Evolutionary conservation across 768 basidiomycete species (phyloP), one percentile per base, ranked within the genome.

Genomic region (Candolleomyces efflorescens): DNA sequence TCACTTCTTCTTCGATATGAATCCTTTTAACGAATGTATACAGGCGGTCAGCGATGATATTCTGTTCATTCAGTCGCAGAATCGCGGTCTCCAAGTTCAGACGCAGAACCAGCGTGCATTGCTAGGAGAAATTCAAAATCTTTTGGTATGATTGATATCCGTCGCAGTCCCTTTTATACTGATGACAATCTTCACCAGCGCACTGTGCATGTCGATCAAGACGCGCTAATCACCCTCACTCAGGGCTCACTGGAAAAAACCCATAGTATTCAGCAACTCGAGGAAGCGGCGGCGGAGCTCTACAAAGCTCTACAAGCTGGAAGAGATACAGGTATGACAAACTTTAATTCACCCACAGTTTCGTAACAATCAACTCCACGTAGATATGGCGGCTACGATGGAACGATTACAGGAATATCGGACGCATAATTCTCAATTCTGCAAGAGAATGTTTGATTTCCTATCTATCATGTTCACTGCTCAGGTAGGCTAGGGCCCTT

Each of bases 331-430:
- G 93, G 94, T 92, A 60, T 52, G 73, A 63, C 36, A 32, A 6
- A 39, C 27, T 55, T 3, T 17, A 10, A 1, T n/a, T 26, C 5
- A 20, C 15, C 62, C 39, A 56, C 24, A 50, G 39, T 22, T 50
- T 18, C 41, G 22, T 10, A n/a, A 15, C 18, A n/a, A n/a, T 13
- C 12, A 12, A 45, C 41, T 11, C 43, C 32, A 49, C 18, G 32
- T 51, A 87, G 96, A 96, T 66, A 96, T 98, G 87, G 93, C 94
- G n/a, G 94, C 94, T 6, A 94, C 94, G 0, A 95, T 95, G 82
- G 94, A 94, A 71, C 79, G 94, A 24, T 75, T 97, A 60, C 84
- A 87, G 60, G 96, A 98, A 70, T 98, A 98, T 67, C 81, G 83
- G 59, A 93, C 90, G 2, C 84, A 94, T 67, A 96, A 96, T 60